Evolutionary conservation across 441 rosid genomes (phyloP).

Genomic region (Bocquillonia castaneifolia): DNA sequence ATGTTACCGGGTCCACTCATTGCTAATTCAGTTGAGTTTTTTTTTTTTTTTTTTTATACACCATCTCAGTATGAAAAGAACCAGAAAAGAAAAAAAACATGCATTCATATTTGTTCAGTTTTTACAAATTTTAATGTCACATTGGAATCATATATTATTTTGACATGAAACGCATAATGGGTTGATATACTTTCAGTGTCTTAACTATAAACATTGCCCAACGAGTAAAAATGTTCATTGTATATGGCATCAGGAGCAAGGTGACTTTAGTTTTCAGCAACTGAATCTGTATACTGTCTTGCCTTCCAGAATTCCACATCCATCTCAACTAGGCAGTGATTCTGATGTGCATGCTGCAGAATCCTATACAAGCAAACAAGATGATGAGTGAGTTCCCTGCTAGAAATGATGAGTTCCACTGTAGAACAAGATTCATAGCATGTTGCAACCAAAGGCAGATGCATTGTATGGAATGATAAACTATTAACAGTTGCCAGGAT

Average conservation of each 20-base stretch:
- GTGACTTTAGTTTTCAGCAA: neutral
- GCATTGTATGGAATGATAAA: neutral
- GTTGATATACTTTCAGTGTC: no score
- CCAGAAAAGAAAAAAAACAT: neutral
- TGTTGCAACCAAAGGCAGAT: neutral
- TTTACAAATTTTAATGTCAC: neutral
- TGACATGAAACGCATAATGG: no score
- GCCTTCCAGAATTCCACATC: neutral
- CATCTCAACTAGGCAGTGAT: neutral
- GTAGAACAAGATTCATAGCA: neutral
- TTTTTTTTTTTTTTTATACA: no score
- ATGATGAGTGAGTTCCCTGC: neutral
- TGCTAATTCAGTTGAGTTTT: neutral
- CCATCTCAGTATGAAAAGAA: neutral
- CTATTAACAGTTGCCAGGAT: neutral
- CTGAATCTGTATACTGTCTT: neutral
- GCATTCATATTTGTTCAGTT: neutral
- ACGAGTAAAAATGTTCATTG: neutral
- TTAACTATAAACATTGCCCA: neutral
- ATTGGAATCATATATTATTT: no score
- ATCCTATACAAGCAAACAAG: conserved; percentile 9
- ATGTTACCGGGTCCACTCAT: neutral
- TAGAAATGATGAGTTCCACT: conserved; percentile 7
- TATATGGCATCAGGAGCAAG: neutral
- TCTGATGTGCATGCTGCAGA: neutral